These are phyloP conservation scores for Naganishia onofrii DNA, from an alignment of 768 basidiomycete species.

Conservation along the genomic window DNA sequence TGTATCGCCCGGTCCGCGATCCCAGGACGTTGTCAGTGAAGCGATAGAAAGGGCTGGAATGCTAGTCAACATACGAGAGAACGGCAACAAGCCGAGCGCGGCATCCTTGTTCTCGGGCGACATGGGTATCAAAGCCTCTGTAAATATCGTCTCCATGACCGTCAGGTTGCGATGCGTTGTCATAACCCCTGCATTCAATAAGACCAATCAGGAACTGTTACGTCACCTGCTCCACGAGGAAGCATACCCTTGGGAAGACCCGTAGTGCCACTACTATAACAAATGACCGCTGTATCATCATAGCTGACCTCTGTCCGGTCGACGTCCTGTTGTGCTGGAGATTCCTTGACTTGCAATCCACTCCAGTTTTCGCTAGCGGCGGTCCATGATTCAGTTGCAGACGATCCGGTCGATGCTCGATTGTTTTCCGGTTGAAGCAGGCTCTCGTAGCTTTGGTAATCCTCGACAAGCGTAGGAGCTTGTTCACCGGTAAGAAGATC, in stretches of 20 bases:
- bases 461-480: not conserved
- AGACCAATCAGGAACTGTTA: not conserved
- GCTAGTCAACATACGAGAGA: constrained; percentile 34
- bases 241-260: constrained; percentile 46
- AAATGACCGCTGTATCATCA: constrained; percentile 45
- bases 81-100: constrained; percentile 67
- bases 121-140: constrained; percentile 20
- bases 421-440: not conserved
- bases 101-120: constrained; percentile 56
- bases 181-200: constrained; percentile 41
- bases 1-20: not conserved
- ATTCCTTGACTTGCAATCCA: constrained; percentile 5
- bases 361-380: constrained; percentile 7
- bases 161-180: constrained; percentile 59
- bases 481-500: no score
- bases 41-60: not conserved
- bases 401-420: not conserved
- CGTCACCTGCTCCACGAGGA: not conserved
- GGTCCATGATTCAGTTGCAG: not conserved
- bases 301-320: constrained; percentile 2
- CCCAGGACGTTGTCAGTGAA: not conserved
- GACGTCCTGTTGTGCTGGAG: not conserved
- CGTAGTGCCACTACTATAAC: constrained; percentile 51
- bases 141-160: constrained; percentile 28
- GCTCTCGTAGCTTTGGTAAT: constrained; percentile 7